phyloP scores from a whole-genome alignment of 2,329 filamentous ascomycete genomes.

The Fusarium coicis region DNA sequence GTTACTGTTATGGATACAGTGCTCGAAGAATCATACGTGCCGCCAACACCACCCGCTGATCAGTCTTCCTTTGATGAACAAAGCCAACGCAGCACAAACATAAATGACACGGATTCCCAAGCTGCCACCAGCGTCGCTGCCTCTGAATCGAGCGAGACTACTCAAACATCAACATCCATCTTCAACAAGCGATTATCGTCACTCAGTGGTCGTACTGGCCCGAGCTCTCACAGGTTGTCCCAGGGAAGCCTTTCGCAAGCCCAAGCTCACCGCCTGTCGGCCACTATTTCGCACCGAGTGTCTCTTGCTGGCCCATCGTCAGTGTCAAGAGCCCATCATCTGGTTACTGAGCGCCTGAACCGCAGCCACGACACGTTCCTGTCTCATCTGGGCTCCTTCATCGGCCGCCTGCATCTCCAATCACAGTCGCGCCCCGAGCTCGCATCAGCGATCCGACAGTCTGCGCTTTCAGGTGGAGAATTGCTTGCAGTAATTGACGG shows the following conservation, averaged over 20 bases:
- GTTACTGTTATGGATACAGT: conserved; percentile 71
- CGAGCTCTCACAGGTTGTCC: conserved; percentile 50
- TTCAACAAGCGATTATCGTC: conserved; percentile 61
- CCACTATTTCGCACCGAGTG: conserved; percentile 75
- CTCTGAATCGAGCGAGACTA: conserved; percentile 51
- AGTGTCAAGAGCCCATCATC: conserved; percentile 71
- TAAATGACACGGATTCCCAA: conserved; percentile 57
- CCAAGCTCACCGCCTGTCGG: conserved; percentile 60
- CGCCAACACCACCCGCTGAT: conserved; percentile 73
- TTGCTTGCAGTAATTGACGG: conserved; percentile 84
- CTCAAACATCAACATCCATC: conserved; percentile 49
- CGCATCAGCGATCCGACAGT: conserved; percentile 82
- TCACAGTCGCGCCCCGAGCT: conserved; percentile 90
- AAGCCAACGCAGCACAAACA: conserved; percentile 45
- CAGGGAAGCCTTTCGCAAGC: conserved; percentile 51
- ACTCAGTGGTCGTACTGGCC: conserved; percentile 49
- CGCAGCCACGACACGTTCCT: conserved; percentile 87
- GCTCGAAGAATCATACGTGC: conserved; percentile 66
- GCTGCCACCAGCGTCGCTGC: conserved; percentile 49
- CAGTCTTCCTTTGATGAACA: conserved; percentile 60
- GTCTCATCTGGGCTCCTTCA: conserved; percentile 91
- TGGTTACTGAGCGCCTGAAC: conserved; percentile 86
- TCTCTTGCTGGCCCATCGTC: conserved; percentile 78
- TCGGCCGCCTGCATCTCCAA: conserved; percentile 88
- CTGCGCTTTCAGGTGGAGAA: conserved; percentile 82